Evolutionary conservation across 768 basidiomycete genomes (phyloP).

Genomic region (Phlebiopsis gigantea): DNA sequence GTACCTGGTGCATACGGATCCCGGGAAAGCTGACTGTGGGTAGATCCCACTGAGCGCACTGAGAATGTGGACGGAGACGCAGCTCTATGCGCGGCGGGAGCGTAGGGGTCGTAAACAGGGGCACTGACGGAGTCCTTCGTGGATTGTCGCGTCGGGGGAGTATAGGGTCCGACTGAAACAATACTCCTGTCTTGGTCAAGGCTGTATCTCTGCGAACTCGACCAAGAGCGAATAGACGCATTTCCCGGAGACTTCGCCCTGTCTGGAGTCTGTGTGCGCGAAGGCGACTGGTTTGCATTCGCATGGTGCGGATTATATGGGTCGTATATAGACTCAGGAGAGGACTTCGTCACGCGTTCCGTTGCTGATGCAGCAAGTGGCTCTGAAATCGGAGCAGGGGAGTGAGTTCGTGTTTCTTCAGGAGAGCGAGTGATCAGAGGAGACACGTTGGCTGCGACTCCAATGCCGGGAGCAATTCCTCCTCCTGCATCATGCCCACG

Average conservation of each 20-base stretch:
- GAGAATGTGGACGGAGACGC: conserved; percentile 23
- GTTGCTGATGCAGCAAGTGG: not conserved
- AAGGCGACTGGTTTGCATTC: not conserved
- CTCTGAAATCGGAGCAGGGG: not conserved
- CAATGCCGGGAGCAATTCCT: not conserved
- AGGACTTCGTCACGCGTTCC: not conserved
- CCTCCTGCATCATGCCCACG: not conserved
- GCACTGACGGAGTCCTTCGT: not conserved
- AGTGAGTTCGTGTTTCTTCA: too few relatives aligned
- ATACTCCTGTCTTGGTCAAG: not conserved
- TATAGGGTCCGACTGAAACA: not conserved
- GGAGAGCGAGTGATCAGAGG: too few relatives aligned
- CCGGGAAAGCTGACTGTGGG: conserved; percentile 6
- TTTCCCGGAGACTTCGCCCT: conserved; percentile 10
- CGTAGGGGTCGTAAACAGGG: conserved; percentile 3
- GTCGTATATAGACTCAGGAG: not conserved
- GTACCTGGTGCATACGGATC: conserved; percentile 19
- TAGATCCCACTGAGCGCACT: conserved; percentile 19
- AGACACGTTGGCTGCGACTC: not conserved
- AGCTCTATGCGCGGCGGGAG: conserved; percentile 23
- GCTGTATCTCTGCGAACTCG: conserved; percentile 2
- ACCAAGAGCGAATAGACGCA: conserved; percentile 8
- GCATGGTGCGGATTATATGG: conserved; percentile 6
- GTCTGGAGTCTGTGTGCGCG: conserved; percentile 5
- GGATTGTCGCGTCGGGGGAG: not conserved